Evolutionary conservation across 2,329 filamentous ascomycete genomes (phyloP).

Genomic region (Cladosporium cucumerinum): DNA sequence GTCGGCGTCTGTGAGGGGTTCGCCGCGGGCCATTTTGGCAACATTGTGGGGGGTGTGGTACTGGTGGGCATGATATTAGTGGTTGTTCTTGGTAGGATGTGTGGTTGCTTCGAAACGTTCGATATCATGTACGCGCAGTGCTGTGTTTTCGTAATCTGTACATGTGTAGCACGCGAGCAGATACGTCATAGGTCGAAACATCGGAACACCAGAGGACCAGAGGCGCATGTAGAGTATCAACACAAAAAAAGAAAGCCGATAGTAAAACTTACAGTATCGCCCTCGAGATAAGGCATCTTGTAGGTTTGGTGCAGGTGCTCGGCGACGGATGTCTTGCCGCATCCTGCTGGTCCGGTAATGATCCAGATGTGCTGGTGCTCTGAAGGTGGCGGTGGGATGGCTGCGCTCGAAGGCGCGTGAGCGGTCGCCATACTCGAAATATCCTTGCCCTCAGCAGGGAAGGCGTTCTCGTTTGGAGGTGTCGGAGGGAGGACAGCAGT

Average conservation of each 20-base stretch:
- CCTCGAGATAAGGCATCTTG: conserved; percentile 48
- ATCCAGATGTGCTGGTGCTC: conserved; percentile 50
- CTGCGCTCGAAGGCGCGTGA: background rate
- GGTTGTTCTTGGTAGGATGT: background rate
- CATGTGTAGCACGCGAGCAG: background rate
- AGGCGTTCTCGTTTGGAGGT: conserved; percentile 11
- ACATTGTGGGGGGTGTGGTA: conserved; percentile 51
- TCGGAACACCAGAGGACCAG: background rate
- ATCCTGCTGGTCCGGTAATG: conserved; percentile 53
- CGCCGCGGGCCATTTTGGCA: conserved; percentile 83
- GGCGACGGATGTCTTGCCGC: conserved; percentile 53
- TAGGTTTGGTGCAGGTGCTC: conserved; percentile 44
- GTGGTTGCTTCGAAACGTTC: background rate
- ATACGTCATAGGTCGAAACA: background rate
- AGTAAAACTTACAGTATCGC: conserved; percentile 46
- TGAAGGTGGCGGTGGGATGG: conserved; percentile 17
- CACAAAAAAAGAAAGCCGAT: background rate
- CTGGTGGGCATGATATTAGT: conserved; percentile 28
- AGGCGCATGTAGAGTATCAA: background rate
- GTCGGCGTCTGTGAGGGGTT: conserved; percentile 85
- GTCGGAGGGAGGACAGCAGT: conserved; percentile 8
- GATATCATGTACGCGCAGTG: background rate
- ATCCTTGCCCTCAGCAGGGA: background rate
- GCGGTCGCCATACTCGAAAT: conserved; percentile 3
- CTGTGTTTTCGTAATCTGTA: background rate